A percentile compares a stretch with the other conserved stretches of the same genome.
Conservation (phyloP, 139 green algal species). For the Picochlorum sp. region DNA sequence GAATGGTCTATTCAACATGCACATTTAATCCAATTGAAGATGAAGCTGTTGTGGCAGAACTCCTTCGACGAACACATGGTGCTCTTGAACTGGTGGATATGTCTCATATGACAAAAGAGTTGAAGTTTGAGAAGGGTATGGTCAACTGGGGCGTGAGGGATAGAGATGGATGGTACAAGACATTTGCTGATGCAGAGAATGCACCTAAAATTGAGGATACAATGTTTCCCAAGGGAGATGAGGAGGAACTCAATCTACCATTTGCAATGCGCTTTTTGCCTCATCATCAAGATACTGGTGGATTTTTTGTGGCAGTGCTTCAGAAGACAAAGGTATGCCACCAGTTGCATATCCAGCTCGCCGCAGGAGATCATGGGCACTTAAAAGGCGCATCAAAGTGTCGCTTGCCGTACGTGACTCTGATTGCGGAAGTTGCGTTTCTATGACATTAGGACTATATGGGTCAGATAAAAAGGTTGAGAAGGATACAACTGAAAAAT, state of each 20-base stretch:
- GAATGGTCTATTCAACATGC: conserved; percentile 97
- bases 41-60: conserved; percentile 94
- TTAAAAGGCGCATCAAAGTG: no score
- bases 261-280: conserved; percentile 94
- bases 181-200: conserved; percentile 48
- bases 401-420: neutral
- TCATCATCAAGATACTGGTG: conserved; percentile 90
- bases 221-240: conserved; percentile 71
- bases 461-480: conserved; percentile 10
- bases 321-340: conserved; percentile 57
- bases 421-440: neutral
- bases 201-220: conserved; percentile 52
- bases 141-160: conserved; percentile 70
- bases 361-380: neutral
- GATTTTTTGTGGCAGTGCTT: conserved; percentile 96
- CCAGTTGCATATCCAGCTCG: conserved; percentile 1
- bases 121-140: conserved; percentile 68
- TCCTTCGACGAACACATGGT: conserved; percentile 47
- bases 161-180: conserved; percentile 42
- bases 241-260: conserved; percentile 64
- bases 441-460: neutral
- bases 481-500: no score
- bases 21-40: conserved; percentile 98
- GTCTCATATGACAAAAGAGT: conserved; percentile 52
- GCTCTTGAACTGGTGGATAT: conserved; percentile 84